Evolutionary conservation across 768 basidiomycete genomes (phyloP).

Genomic region (Tulasnella sp.): DNA sequence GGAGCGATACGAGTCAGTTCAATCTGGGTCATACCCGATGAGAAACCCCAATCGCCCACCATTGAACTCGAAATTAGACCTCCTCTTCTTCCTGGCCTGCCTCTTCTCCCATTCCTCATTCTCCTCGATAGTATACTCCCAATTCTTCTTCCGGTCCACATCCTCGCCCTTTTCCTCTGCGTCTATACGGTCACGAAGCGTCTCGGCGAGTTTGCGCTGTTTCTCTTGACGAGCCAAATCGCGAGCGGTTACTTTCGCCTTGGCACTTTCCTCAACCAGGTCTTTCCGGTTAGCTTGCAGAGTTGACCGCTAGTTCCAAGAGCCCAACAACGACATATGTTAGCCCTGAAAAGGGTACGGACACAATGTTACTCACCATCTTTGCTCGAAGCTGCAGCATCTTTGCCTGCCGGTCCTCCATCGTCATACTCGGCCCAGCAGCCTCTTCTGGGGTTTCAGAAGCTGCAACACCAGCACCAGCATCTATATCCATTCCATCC

Average conservation of each 20-base stretch:
- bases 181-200: conserved; percentile 71
- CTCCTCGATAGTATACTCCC: conserved; percentile 93
- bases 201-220: conserved; percentile 86
- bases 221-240: conserved; percentile 80
- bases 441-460: conserved; percentile 25
- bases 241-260: conserved; percentile 63
- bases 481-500: conserved; percentile 9
- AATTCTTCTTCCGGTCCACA: conserved; percentile 81
- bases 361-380: conserved; percentile 50
- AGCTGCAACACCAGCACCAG: conserved; percentile 22
- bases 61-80: conserved; percentile 86
- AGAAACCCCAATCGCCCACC: conserved; percentile 43
- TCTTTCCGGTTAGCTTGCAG: conserved; percentile 77
- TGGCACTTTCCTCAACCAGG: conserved; percentile 76
- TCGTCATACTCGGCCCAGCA: conserved; percentile 32
- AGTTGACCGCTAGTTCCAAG: conserved; percentile 51
- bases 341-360: not conserved
- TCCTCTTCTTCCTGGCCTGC: conserved; percentile 65
- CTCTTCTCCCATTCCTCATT: conserved; percentile 97
- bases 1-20: not conserved
- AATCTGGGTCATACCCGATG: not conserved
- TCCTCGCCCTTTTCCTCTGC: conserved; percentile 91
- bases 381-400: conserved; percentile 65
- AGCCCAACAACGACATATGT: not conserved
- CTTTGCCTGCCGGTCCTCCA: conserved; percentile 72